Conservation (phyloP, 345 rosid species). For the Schrenkiella parvula region DNA sequence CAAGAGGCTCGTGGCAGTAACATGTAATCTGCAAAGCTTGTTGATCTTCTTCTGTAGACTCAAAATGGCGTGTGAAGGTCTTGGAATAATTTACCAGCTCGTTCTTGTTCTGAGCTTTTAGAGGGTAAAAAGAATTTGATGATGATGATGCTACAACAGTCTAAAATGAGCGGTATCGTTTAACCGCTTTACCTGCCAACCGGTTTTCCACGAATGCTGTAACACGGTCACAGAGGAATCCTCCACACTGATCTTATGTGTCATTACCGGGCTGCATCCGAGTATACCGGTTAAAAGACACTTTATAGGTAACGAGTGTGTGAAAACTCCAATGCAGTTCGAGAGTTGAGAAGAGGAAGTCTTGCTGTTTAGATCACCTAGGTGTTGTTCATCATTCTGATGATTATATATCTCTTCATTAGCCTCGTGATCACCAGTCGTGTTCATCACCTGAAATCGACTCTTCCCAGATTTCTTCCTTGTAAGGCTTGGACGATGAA, state of each 20-base stretch:
- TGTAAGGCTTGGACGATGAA: conserved; percentile 48
- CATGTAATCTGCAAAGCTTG: conserved; percentile 19
- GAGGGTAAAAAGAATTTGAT: not conserved
- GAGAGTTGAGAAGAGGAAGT: conserved; percentile 46
- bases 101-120: not conserved
- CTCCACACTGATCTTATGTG: conserved; percentile 73
- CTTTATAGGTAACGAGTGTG: conserved; percentile 78
- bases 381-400: conserved; percentile 38
- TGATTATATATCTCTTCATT: conserved; percentile 58
- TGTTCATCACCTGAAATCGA: conserved; percentile 69
- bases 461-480: conserved; percentile 94
- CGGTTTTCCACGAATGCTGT: conserved; percentile 83
- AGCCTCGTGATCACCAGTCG: conserved; percentile 45
- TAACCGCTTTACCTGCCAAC: conserved; percentile 94
- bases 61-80: not conserved
- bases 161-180: conserved; percentile 91
- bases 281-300: conserved; percentile 83
- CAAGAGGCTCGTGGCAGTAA: conserved; percentile 1
- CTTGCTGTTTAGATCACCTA: conserved; percentile 44
- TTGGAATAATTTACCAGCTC: conserved; percentile 14
- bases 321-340: conserved; percentile 77
- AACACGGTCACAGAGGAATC: conserved; percentile 93
- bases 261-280: conserved; percentile 75
- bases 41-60: conserved; percentile 14
- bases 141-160: conserved; percentile 29